Conservation (phyloP, 2,329 filamentous ascomycete genomes). For the Nakataea oryzae region DNA sequence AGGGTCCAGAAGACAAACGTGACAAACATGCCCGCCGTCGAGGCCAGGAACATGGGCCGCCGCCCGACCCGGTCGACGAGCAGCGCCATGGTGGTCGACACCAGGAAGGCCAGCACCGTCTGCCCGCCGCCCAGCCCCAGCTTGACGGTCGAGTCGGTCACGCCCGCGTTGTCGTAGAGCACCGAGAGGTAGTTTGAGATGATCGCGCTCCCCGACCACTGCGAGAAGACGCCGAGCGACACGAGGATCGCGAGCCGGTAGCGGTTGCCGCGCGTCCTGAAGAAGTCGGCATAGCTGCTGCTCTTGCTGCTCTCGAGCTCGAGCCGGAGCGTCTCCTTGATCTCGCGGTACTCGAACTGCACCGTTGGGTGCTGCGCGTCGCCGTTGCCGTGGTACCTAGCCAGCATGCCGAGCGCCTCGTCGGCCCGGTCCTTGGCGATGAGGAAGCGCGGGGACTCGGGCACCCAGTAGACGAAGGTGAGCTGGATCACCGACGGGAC, state of each 20-base stretch:
- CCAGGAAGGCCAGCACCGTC: constrained; percentile 39
- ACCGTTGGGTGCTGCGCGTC: constrained; percentile 40
- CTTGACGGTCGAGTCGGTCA: constrained; percentile 31
- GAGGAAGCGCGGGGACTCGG: constrained; percentile 36
- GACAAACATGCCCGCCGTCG: constrained; percentile 31
- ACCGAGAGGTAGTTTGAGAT: constrained; percentile 47
- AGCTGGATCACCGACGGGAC: constrained; percentile 10
- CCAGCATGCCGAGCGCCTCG: constrained; percentile 42
- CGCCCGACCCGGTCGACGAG: constrained; percentile 44
- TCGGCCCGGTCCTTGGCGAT: constrained; percentile 27
- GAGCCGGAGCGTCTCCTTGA: constrained; percentile 37
- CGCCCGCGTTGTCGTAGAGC: constrained; percentile 42
- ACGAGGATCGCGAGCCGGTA: constrained; percentile 10
- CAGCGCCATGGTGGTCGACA: constrained; percentile 39
- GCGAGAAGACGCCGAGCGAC: constrained; percentile 45
- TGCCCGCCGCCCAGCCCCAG: constrained; percentile 37
- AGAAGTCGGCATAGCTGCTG: constrained; percentile 37
- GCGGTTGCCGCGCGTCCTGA: constrained; percentile 20
- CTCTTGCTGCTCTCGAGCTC: constrained; percentile 23
- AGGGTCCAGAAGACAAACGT: constrained; percentile 42
- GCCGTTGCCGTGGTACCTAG: constrained; percentile 46
- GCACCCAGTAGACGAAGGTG: constrained; percentile 18
- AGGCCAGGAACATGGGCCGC: constrained; percentile 41
- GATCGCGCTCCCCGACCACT: constrained; percentile 50
- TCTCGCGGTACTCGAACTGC: constrained; percentile 48